A percentile compares a stretch with the other conserved stretches of the same genome.
Evolutionary conservation across 106 monocot genomes (phyloP).

Genomic region (Gastrodia elata): DNA sequence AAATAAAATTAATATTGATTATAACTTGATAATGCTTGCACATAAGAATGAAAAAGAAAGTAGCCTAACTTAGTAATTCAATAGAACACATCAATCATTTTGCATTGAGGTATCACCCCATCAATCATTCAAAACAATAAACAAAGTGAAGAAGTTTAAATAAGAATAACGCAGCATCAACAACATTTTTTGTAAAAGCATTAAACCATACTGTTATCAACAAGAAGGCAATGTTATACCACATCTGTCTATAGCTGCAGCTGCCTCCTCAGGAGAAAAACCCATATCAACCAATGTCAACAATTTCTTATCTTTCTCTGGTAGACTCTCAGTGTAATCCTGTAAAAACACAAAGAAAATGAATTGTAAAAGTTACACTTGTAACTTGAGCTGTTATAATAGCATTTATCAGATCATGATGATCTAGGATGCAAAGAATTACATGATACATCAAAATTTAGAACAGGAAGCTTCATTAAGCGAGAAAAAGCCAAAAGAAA

Average conservation of each 20-base stretch:
- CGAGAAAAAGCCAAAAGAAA: not conserved
- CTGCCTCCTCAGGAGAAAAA: slow-evolving; percentile 34
- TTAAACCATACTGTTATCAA: not conserved
- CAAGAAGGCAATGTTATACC: slow-evolving; percentile 21
- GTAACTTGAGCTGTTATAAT: not conserved
- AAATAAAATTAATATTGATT: not conserved
- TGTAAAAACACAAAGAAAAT: not conserved
- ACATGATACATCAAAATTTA: not conserved
- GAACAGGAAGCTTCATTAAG: not conserved
- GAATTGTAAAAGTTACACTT: slow-evolving; percentile 1
- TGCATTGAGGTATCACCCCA: not conserved
- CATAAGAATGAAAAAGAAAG: not conserved
- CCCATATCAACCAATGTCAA: slow-evolving; percentile 45
- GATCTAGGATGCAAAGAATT: not conserved
- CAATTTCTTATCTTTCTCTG: slow-evolving; percentile 39
- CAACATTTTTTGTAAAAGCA: not conserved
- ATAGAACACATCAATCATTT: not conserved
- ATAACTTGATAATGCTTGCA: not conserved
- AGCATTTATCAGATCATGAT: not conserved
- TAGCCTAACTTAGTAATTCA: not conserved
- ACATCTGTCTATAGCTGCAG: slow-evolving; percentile 51
- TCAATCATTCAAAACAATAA: not conserved
- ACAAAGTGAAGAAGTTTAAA: not conserved
- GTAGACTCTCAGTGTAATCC: slow-evolving; percentile 8
- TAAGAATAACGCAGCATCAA: slow-evolving; percentile 1